Evolutionary conservation across 2,329 filamentous ascomycete species (phyloP), one percentile per base, ranked within the genome.

Genomic region (Aspergillus tanneri): DNA sequence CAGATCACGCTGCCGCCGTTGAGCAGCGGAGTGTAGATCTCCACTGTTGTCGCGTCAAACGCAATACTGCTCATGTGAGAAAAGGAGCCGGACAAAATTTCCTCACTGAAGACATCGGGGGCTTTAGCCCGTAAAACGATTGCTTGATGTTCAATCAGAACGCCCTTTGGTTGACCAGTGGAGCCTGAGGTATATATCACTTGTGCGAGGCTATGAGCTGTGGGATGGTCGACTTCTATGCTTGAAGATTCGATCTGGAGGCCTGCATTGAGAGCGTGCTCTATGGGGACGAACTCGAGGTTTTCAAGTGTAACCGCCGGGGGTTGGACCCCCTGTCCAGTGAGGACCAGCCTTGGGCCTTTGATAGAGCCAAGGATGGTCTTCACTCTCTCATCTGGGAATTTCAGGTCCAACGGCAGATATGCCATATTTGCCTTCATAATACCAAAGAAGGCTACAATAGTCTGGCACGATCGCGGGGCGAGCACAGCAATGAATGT

Each of bases 181-280:
- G 45, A 36, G 9, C 45, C 45, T 3, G 45, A 43, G 2, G 45
- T 47, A 30, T 36, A 47, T 21, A 47, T 36, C 3, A 47, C 23
- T 10, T 42, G 42, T 8, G 45, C 45, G 4, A 47, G 30, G 16
- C 27, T 34, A 5, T 23, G 27, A 4, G 16, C 34, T 12, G 12
- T 7, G 10, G 14, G 27, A 30, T 9, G 30, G 30, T 34, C 6
- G n/a, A 34, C 12, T 5, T 6, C 7, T 32, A 12, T 32, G 28
- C 28, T 16, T 10, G 4, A 32, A 16, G n/a, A n/a, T n/a, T n/a
- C n/a, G n/a, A n/a, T n/a, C n/a, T n/a, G n/a, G n/a, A n/a, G n/a
- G n/a, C n/a, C n/a, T n/a, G n/a, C n/a, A n/a, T n/a, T n/a, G n/a
- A n/a, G n/a, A n/a, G n/a, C n/a, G n/a, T n/a, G n/a, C n/a, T n/a